These are phyloP conservation scores for Cyclanthera cordifolia DNA, from an alignment of 306 rosid genomes.

Conservation along the genomic window DNA sequence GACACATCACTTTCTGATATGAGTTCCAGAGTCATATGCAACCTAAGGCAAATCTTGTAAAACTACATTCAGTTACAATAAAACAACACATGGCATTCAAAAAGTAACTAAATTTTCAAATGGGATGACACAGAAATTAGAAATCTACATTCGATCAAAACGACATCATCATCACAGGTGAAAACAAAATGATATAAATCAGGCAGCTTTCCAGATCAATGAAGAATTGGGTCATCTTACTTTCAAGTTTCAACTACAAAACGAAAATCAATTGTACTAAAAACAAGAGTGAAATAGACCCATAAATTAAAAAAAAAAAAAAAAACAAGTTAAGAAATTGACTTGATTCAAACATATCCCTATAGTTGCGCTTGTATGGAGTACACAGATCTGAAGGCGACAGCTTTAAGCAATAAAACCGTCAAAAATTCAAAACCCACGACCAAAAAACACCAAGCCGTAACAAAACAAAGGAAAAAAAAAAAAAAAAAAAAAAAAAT, in stretches of 20 bases:
- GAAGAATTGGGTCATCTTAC: background rate
- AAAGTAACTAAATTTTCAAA: background rate
- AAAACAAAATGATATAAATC: background rate
- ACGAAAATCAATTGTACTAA: background rate
- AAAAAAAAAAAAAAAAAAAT: no score
- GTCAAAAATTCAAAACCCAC: conserved; percentile 6
- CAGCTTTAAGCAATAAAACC: conserved; percentile 5
- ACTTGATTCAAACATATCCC: no score
- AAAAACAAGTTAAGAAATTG: no score
- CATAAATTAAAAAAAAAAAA: background rate
- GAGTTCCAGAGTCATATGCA: background rate
- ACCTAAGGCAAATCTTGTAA: background rate
- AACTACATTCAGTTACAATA: background rate
- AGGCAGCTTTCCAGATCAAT: conserved; percentile 2
- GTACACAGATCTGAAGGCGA: conserved; percentile 20
- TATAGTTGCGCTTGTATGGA: background rate
- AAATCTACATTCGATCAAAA: background rate
- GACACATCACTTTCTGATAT: background rate
- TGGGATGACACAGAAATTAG: background rate
- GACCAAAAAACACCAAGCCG: background rate
- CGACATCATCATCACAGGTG: background rate
- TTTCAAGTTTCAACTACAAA: background rate
- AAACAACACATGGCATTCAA: background rate
- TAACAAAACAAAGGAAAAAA: background rate
- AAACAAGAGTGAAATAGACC: conserved; percentile 2